A percentile compares a stretch with the other conserved stretches of the same genome.
Conservation (phyloP, 2,329 filamentous ascomycete species). For the Diplodia seriata region DNA sequence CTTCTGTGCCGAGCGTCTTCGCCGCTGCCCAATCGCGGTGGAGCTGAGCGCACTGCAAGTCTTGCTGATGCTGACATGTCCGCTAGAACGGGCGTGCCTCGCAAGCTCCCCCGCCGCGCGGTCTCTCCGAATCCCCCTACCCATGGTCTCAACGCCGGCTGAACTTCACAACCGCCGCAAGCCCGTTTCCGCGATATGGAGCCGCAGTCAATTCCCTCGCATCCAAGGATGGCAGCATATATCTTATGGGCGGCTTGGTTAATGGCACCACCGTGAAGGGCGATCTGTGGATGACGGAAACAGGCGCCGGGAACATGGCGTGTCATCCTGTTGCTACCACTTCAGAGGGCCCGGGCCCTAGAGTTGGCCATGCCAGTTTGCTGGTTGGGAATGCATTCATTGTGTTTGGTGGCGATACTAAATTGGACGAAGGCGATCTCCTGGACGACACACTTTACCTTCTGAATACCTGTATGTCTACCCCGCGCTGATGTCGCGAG, state of each 20-base stretch:
- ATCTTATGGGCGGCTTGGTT: slow-evolving; percentile 96
- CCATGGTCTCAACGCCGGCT: slow-evolving; percentile 93
- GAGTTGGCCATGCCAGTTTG: slow-evolving; percentile 92
- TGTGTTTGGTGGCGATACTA: slow-evolving; percentile 97
- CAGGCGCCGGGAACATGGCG: slow-evolving; percentile 77
- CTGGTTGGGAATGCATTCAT: slow-evolving; percentile 98
- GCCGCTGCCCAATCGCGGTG: slow-evolving; percentile 20
- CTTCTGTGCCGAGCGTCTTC: slow-evolving; percentile 18
- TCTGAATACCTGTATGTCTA: slow-evolving; percentile 88
- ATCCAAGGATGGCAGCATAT: slow-evolving; percentile 96
- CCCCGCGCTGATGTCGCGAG: not conserved
- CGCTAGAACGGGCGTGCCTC: slow-evolving; percentile 29
- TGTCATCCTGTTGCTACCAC: slow-evolving; percentile 93
- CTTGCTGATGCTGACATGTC: slow-evolving; percentile 29
- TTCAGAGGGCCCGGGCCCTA: slow-evolving; percentile 89
- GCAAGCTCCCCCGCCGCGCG: slow-evolving; percentile 46
- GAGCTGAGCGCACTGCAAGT: not conserved
- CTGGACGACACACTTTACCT: slow-evolving; percentile 96
- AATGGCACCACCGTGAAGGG: slow-evolving; percentile 96
- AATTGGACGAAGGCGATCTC: slow-evolving; percentile 89
- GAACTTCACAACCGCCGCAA: slow-evolving; percentile 82
- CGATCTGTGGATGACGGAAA: slow-evolving; percentile 97
- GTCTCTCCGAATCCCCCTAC: slow-evolving; percentile 78
- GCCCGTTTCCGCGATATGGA: slow-evolving; percentile 95
- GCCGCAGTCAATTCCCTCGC: slow-evolving; percentile 91